These are phyloP conservation scores for Pistacia vera DNA, from an alignment of 345 rosid species.

Conservation along the genomic window DNA sequence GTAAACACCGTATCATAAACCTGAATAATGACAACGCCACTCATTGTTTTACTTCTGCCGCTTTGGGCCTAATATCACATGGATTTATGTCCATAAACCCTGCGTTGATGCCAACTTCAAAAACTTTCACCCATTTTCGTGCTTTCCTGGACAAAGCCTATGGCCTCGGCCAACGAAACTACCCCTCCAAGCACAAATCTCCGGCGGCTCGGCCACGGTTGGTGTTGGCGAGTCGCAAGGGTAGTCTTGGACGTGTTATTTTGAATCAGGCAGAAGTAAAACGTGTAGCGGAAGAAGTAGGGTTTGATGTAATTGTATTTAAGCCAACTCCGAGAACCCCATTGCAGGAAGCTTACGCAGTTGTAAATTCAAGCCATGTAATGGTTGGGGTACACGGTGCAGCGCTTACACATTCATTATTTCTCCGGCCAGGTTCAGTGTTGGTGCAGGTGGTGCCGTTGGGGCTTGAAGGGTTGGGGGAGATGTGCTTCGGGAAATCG, in stretches of 20 bases:
- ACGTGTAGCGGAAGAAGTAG: conserved; percentile 34
- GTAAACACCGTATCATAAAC: no score
- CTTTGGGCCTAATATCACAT: conserved; percentile 54
- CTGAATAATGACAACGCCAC: no score
- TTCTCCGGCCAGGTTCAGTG: conserved; percentile 42
- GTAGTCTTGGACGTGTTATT: conserved; percentile 33
- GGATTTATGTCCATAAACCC: conserved; percentile 48
- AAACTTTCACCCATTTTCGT: conserved; percentile 43
- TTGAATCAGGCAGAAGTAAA: conserved; percentile 34
- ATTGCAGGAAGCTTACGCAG: conserved; percentile 35
- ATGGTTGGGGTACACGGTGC: conserved; percentile 71
- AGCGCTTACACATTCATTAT: conserved; percentile 56
- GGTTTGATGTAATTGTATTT: conserved; percentile 49
- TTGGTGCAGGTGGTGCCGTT: conserved; percentile 60
- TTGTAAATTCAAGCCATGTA: conserved; percentile 52
- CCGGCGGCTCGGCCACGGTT: conserved; percentile 24
- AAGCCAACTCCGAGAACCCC: conserved; percentile 29
- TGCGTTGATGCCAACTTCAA: conserved; percentile 30
- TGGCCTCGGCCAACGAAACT: conserved; percentile 5
- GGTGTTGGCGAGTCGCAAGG: conserved; percentile 32
- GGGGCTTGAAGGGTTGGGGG: conserved; percentile 47
- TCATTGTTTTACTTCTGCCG: no score
- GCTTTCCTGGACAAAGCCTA: conserved; percentile 49
- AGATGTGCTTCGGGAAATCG: conserved; percentile 38
- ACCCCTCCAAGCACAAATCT: neutral